These are phyloP conservation scores for Carallia pectinifolia DNA, from an alignment of 345 rosid species.

Conservation along the genomic window DNA sequence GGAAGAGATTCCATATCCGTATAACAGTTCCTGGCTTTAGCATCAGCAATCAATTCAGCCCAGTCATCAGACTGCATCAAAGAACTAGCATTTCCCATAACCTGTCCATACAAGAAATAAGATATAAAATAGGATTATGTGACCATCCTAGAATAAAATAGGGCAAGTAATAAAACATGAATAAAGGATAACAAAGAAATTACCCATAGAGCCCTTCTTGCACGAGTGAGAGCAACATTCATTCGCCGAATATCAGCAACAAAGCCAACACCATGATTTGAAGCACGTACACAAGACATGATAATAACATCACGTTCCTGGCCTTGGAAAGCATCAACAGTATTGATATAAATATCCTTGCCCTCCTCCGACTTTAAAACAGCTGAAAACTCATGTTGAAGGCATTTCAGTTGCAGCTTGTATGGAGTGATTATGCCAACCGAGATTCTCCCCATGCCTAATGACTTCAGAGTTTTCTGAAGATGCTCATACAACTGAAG, in stretches of 20 bases:
- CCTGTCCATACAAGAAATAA: constrained; percentile 47
- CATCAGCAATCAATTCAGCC: constrained; percentile 86
- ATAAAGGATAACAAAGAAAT: background rate
- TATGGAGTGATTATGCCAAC: constrained; percentile 97
- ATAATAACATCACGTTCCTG: constrained; percentile 99
- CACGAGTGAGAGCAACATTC: constrained; percentile 99
- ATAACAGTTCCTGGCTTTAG: constrained; percentile 82
- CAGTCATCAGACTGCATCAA: constrained; percentile 83
- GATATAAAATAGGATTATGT: background rate
- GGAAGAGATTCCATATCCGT: constrained; percentile 94
- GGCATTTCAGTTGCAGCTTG: constrained; percentile 95
- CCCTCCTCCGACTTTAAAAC: constrained; percentile 82
- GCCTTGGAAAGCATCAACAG: constrained; percentile 99
- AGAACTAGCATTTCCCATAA: constrained; percentile 93
- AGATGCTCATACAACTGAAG: constrained; percentile 86
- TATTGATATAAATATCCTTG: constrained; percentile 91
- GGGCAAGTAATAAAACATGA: background rate
- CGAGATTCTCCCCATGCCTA: constrained; percentile 65
- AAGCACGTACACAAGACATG: constrained; percentile 99
- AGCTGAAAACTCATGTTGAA: constrained; percentile 78
- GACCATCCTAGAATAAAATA: background rate
- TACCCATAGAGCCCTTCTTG: constrained; percentile 97
- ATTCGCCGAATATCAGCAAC: constrained; percentile 94
- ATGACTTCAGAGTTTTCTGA: constrained; percentile 66
- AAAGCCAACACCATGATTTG: constrained; percentile 92